Conservation (phyloP, 2,329 filamentous ascomycete species). For the Drechslera avenae region DNA sequence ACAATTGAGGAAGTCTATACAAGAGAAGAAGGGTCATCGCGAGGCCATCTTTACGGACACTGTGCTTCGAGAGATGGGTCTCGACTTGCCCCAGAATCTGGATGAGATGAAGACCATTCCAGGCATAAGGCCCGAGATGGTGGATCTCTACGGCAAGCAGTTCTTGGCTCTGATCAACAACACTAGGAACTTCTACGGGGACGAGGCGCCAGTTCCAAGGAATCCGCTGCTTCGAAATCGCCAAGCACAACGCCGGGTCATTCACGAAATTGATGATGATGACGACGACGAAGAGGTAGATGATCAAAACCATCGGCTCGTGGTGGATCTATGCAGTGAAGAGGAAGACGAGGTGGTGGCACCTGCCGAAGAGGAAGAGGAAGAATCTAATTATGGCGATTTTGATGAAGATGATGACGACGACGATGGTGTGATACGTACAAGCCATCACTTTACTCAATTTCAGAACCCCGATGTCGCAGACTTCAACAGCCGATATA, state of each 20-base stretch:
- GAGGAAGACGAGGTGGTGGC: conserved; percentile 37
- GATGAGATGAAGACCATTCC: conserved; percentile 68
- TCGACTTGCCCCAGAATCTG: conserved; percentile 67
- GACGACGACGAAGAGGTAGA: conserved; percentile 48
- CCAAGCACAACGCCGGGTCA: conserved; percentile 19
- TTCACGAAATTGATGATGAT: conserved; percentile 45
- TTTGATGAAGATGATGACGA: conserved; percentile 33
- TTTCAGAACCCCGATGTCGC: conserved; percentile 34
- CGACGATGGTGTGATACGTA: conserved; percentile 24
- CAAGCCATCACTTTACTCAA: conserved; percentile 40
- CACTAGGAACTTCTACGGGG: conserved; percentile 34
- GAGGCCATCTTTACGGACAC: conserved; percentile 69
- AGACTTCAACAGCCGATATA: conserved; percentile 35
- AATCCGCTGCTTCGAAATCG: conserved; percentile 19
- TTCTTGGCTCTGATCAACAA: conserved; percentile 64
- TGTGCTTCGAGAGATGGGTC: conserved; percentile 74
- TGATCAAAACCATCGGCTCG: conserved; percentile 57
- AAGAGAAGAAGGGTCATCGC: conserved; percentile 63
- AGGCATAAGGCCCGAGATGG: conserved; percentile 66
- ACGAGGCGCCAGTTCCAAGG: conserved; percentile 21
- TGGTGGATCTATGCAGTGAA: conserved; percentile 53
- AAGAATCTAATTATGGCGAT: conserved; percentile 29
- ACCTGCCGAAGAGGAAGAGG: conserved; percentile 21
- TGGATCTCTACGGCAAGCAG: conserved; percentile 63
- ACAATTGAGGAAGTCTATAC: conserved; percentile 63